A percentile compares a stretch with the other conserved stretches of the same genome.
Evolutionary conservation across 768 basidiomycete genomes (phyloP).

Genomic region (Lyophyllum semitale): DNA sequence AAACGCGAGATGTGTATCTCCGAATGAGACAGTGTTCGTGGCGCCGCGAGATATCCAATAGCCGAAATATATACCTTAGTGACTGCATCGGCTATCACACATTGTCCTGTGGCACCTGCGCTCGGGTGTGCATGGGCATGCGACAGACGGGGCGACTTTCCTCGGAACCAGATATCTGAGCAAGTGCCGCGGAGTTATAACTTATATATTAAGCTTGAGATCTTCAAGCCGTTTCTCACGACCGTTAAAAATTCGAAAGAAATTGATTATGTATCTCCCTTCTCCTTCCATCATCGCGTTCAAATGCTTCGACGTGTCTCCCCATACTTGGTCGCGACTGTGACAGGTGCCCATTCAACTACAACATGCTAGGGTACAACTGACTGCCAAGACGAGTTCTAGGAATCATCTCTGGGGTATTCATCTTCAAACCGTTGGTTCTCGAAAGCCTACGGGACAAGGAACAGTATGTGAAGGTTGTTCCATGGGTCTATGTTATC

Average conservation of each 20-base stretch:
- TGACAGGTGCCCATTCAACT: slow-evolving; percentile 45
- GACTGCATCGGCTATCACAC: neutral
- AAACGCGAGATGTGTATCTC: too few relatives aligned
- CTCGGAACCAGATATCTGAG: too few relatives aligned
- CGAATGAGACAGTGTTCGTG: neutral
- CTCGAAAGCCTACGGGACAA: slow-evolving; percentile 15
- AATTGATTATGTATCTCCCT: slow-evolving; percentile 3
- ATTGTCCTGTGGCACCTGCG: too few relatives aligned
- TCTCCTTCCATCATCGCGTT: neutral
- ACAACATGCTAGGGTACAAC: neutral
- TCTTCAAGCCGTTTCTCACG: neutral
- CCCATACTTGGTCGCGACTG: slow-evolving; percentile 57
- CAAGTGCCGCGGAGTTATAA: slow-evolving; percentile 24
- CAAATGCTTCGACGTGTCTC: slow-evolving; percentile 38
- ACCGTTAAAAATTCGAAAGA: neutral
- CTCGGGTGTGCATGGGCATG: too few relatives aligned
- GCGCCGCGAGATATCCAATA: neutral
- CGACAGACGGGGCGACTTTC: too few relatives aligned
- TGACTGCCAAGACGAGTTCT: slow-evolving; percentile 5
- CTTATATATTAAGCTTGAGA: neutral
- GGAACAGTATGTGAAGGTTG: slow-evolving; percentile 12
- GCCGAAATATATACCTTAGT: neutral
- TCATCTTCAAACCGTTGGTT: slow-evolving; percentile 63
- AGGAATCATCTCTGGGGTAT: slow-evolving; percentile 66
- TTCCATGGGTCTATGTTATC: neutral